Evolutionary conservation across 139 green algal genomes (phyloP).

Genomic region (Chlorella sp.): DNA sequence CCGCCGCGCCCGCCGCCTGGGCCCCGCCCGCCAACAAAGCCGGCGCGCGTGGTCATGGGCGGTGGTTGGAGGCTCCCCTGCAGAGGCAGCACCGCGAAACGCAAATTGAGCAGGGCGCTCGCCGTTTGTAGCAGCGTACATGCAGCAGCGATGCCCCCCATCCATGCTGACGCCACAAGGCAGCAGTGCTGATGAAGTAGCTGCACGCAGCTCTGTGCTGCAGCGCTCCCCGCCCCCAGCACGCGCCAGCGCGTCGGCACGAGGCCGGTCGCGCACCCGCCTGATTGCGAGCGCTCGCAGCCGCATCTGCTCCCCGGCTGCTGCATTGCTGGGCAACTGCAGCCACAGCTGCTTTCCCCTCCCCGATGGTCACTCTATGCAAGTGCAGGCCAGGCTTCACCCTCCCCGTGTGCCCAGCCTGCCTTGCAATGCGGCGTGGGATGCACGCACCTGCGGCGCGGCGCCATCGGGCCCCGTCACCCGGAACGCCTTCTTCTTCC

Average conservation of each 20-base stretch:
- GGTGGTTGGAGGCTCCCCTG: constrained; percentile 34
- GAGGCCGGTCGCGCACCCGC: no score
- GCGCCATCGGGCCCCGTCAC: constrained; percentile 88
- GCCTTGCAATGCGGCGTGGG: neutral
- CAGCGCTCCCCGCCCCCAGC: no score
- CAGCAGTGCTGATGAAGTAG: no score
- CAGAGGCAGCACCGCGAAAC: neutral
- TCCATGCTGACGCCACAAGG: neutral
- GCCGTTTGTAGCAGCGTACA: no score
- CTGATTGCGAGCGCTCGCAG: neutral
- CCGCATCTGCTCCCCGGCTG: neutral
- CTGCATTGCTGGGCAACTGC: neutral
- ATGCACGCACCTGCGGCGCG: constrained; percentile 69
- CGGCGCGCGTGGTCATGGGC: constrained; percentile 1
- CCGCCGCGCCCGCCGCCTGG: neutral
- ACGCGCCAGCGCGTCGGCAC: no score
- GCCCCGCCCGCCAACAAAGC: constrained; percentile 12
- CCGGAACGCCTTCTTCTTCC: constrained; percentile 89
- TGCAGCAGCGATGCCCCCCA: no score
- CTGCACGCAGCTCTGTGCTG: no score
- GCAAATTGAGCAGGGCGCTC: no score
- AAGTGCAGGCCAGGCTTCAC: neutral
- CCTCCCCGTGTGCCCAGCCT: no score
- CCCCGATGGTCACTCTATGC: no score
- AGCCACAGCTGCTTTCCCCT: neutral